A percentile compares a stretch with the other conserved stretches of the same genome.
phyloP scores from a whole-genome alignment of 208 protist species.

The Acanthamoeba quina region DNA sequence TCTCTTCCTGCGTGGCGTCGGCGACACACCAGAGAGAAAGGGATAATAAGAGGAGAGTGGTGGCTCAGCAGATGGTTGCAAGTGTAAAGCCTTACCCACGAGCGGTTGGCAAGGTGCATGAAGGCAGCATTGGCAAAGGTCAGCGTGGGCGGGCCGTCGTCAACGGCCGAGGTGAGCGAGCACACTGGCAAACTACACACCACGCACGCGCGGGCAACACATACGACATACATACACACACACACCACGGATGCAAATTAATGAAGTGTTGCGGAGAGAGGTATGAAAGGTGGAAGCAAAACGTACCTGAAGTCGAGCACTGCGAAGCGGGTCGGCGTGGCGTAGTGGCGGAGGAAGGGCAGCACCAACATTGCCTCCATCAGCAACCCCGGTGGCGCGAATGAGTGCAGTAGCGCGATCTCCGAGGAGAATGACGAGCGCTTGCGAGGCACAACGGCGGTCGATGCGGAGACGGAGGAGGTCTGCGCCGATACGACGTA shows the following conservation, averaged over 20 bases:
- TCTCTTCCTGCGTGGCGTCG: slow-evolving; percentile 1
- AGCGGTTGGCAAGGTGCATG: not conserved
- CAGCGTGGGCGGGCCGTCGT: not conserved
- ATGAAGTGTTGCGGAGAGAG: too few species aligned
- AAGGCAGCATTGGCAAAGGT: slow-evolving; percentile 3
- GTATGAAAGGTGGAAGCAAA: not conserved
- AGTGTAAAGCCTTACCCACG: not conserved
- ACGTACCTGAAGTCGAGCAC: not conserved
- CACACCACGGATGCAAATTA: not conserved
- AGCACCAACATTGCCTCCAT: not conserved
- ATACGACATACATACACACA: not conserved
- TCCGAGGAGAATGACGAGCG: not conserved
- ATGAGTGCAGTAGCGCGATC: not conserved
- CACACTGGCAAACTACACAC: not conserved
- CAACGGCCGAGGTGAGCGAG: not conserved
- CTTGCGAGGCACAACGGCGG: not conserved
- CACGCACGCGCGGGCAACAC: not conserved
- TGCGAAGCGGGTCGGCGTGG: slow-evolving; percentile 8
- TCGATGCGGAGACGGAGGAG: not conserved
- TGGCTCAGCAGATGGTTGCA: not conserved
- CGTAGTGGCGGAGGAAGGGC: slow-evolving; percentile 6
- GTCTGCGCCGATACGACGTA: not conserved
- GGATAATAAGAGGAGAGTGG: not conserved
- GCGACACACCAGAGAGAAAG: too few species aligned
- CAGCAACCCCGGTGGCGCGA: not conserved